Base-by-base conservation (phyloP, 1,284 basidiomycete genomes). In the Ustilago esculenta region DNA sequence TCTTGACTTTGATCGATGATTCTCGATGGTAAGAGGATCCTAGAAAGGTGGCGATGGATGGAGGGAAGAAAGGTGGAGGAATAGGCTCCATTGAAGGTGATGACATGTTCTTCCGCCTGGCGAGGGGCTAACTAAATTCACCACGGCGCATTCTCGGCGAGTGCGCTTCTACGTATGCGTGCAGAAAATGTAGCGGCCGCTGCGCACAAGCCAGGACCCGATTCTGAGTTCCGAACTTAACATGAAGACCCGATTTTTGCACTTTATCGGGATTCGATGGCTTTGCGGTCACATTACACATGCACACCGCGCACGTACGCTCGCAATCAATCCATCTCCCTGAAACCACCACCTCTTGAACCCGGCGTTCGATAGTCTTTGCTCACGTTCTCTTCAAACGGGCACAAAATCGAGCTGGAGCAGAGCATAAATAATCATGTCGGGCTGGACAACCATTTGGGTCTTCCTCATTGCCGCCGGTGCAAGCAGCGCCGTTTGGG, bases 391-490 rank as follows among this genome's bases (percentile, higher is more conserved):
- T 14, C n/a, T 37, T 27, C 30, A 29, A 12, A 11, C 36, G 23
- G 27, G 40, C 36, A 25, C 47, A 27, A 27, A 18, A 8, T 47
- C 24, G 43, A 20, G 6, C 5, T 25, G 32, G 30, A 17, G 7
- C 18, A 29, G 5, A 8, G 7, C 43, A 29, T 33, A 29, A 11
- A 40, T 25, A 50, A 29, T 34, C 50, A 80, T 80, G 79, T 80
- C 80, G 48, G 80, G 80, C 57, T 81, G 74, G 76, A 79, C 73
- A 33, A 66, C 69, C 21, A 65, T 81, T 41, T 75, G 76, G 73
- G 79, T 76, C 29, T 63, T 79, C 23, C 63, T 78, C 43, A 55
- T 65, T 23, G 72, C 65, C 27, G 73, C 70, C 8, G 57, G 53
- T 21, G 66, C 69, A 17, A 76, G 72, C 44, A 50, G 69, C 33